These are phyloP conservation scores for Oidiodendron maius DNA, from an alignment of 495 filamentous ascomycete species.

Conservation along the genomic window DNA sequence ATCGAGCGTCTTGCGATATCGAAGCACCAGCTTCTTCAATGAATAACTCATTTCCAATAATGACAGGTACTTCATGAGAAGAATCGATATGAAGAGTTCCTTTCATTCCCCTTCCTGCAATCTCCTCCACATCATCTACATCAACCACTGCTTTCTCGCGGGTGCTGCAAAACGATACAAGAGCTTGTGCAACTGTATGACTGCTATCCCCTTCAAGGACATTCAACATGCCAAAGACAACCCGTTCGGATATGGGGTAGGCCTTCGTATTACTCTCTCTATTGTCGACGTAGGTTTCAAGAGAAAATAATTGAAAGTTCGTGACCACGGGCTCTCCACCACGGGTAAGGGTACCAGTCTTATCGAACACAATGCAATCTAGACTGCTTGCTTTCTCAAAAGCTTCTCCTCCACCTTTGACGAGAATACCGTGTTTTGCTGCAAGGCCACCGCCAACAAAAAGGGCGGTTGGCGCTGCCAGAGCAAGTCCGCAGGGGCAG, in stretches of 20 bases:
- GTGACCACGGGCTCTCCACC: conserved; percentile 77
- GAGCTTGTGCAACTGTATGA: conserved; percentile 83
- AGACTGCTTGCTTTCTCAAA: conserved; percentile 87
- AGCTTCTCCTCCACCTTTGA: conserved; percentile 87
- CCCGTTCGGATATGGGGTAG: conserved; percentile 5
- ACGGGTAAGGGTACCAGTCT: conserved; percentile 85
- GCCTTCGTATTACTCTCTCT: conserved; percentile 8
- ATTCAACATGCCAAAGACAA: conserved; percentile 46
- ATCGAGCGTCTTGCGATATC: conserved; percentile 16
- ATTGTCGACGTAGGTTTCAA: neutral
- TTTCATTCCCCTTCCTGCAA: conserved; percentile 74
- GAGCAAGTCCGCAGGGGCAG: conserved; percentile 85
- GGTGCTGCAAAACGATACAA: conserved; percentile 57
- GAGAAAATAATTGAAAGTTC: conserved; percentile 47
- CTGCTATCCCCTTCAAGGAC: conserved; percentile 74
- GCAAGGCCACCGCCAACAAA: conserved; percentile 87
- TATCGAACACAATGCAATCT: conserved; percentile 93
- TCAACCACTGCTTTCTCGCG: conserved; percentile 27
- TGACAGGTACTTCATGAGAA: conserved; percentile 46
- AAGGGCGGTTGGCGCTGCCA: conserved; percentile 87
- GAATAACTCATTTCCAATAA: conserved; percentile 79
- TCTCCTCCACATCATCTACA: conserved; percentile 58
- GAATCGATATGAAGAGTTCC: conserved; percentile 51
- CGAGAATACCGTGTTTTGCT: conserved; percentile 80
- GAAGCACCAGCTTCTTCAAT: conserved; percentile 42